Percentiles rank a stretch among this genome's conserved stretches.
These are phyloP conservation scores for Eremothecium sinecaudum DNA, from an alignment of 1,139 yeast genomes.

Conservation along the genomic window DNA sequence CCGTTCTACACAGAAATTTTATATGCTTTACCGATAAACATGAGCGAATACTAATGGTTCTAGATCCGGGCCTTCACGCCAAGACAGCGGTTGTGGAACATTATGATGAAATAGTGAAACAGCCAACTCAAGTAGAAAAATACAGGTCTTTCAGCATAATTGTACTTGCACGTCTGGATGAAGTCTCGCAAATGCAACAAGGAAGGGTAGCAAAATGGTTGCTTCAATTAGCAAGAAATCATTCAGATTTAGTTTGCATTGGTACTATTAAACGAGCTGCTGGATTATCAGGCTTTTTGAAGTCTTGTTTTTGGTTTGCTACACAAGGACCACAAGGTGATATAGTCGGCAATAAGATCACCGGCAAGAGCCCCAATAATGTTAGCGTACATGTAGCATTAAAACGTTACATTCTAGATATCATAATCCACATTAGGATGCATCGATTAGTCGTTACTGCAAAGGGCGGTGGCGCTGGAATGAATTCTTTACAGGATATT, in stretches of 20 bases:
- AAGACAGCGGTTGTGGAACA: constrained; percentile 13
- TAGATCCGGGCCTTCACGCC: constrained; percentile 4
- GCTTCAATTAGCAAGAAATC: neutral
- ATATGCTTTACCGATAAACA: neutral
- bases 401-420: constrained; percentile 28
- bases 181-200: constrained; percentile 5
- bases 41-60: neutral
- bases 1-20: neutral
- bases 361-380: neutral
- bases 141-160: constrained; percentile 1
- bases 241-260: neutral
- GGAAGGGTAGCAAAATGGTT: constrained; percentile 4
- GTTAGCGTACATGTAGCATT: constrained; percentile 19
- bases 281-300: constrained; percentile 1
- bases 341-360: neutral
- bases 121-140: neutral
- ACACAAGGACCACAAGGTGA: neutral
- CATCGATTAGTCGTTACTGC: constrained; percentile 26
- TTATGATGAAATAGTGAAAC: neutral
- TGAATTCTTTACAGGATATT: constrained; percentile 21
- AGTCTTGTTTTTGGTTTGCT: constrained; percentile 23
- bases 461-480: constrained; percentile 28
- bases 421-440: constrained; percentile 28
- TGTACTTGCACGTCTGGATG: constrained; percentile 7
- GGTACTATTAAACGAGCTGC: neutral